Evolutionary conservation across 179 eudicot species (phyloP).

Genomic region (Spinacia oleracea): DNA sequence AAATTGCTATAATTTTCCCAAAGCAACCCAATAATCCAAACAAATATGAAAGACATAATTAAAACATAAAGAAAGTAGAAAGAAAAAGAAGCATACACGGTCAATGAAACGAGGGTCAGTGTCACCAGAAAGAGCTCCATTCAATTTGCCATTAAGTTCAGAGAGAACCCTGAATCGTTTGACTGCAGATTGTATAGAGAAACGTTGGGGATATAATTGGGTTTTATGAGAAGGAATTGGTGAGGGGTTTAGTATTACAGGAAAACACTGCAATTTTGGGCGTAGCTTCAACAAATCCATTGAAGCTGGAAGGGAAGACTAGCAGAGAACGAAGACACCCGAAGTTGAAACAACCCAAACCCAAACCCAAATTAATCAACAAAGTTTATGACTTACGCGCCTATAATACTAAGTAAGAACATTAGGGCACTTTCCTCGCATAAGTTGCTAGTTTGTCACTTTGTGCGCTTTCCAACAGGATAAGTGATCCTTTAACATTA

Average conservation of each 20-base stretch:
- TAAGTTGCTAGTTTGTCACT: too few relatives aligned
- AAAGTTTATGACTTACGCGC: too few relatives aligned
- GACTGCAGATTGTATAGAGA: conserved; percentile 16
- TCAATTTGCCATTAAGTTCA: conserved; percentile 59
- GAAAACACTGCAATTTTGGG: conserved; percentile 30
- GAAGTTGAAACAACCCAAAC: neutral
- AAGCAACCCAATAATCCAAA: neutral
- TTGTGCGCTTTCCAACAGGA: too few relatives aligned
- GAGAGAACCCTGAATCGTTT: conserved; percentile 45
- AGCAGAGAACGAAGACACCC: neutral
- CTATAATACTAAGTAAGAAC: too few relatives aligned
- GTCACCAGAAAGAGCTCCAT: conserved; percentile 70
- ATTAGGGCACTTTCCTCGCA: too few relatives aligned
- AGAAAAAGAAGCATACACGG: conserved; percentile 44
- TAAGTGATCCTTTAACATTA: too few relatives aligned
- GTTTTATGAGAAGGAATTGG: neutral
- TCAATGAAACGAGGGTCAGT: conserved; percentile 73
- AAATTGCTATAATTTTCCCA: neutral
- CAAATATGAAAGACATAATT: neutral
- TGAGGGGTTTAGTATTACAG: conserved; percentile 24
- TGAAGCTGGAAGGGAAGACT: neutral
- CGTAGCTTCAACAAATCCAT: conserved; percentile 40
- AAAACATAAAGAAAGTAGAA: neutral
- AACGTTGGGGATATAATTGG: neutral
- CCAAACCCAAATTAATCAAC: too few relatives aligned